These are phyloP conservation scores for Millerozyma miso DNA, from an alignment of 805 yeast genomes.

Conservation along the genomic window DNA sequence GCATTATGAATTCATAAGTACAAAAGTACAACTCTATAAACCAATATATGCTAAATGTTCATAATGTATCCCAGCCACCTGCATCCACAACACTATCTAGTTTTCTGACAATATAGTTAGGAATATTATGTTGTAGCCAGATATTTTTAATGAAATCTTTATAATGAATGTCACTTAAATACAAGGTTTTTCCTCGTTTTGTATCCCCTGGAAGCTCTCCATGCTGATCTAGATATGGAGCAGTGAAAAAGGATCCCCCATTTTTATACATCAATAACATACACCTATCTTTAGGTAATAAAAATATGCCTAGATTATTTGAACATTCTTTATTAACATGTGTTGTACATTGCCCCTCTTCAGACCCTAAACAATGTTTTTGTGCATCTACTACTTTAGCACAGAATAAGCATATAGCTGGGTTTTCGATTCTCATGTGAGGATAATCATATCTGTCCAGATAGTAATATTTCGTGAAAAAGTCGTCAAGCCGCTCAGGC, in stretches of 20 bases:
- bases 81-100: slow-evolving; percentile 76
- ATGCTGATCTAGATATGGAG: slow-evolving; percentile 82
- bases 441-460: slow-evolving; percentile 39
- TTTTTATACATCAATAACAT: slow-evolving; percentile 62
- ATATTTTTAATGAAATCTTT: slow-evolving; percentile 59
- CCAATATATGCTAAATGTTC: slow-evolving; percentile 7
- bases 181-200: slow-evolving; percentile 69
- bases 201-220: slow-evolving; percentile 80
- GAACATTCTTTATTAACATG: slow-evolving; percentile 64
- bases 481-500: slow-evolving; percentile 63
- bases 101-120: slow-evolving; percentile 72
- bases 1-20: not conserved
- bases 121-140: slow-evolving; percentile 77
- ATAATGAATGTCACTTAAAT: slow-evolving; percentile 57
- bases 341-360: slow-evolving; percentile 73
- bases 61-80: slow-evolving; percentile 95
- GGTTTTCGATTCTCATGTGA: slow-evolving; percentile 49
- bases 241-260: slow-evolving; percentile 77
- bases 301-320: slow-evolving; percentile 63
- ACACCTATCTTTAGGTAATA: slow-evolving; percentile 66
- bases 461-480: slow-evolving; percentile 59
- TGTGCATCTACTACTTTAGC: slow-evolving; percentile 69
- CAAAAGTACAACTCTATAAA: not conserved
- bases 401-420: slow-evolving; percentile 85
- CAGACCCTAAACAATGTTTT: slow-evolving; percentile 48